phyloP scores from a whole-genome alignment of 2,329 filamentous ascomycete species.

The Mollisia scopiformis region DNA sequence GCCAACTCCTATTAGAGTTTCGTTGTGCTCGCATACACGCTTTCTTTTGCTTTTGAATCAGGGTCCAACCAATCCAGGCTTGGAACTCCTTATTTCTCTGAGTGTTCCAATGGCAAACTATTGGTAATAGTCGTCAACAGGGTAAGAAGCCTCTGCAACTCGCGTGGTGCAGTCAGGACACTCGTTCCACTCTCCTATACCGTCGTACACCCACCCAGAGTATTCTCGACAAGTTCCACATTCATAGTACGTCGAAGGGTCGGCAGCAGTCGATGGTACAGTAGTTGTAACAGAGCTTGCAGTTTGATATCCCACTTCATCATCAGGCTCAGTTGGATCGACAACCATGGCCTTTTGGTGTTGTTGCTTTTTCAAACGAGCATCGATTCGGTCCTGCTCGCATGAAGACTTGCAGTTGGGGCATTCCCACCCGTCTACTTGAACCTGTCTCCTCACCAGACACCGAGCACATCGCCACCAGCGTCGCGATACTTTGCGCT shows the following conservation, averaged over 20 bases:
- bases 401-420: conserved; percentile 27
- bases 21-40: not conserved
- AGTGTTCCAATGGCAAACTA: not conserved
- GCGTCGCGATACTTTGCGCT: conserved; percentile 20
- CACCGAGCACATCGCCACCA: conserved; percentile 36
- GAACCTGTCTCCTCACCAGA: conserved; percentile 23
- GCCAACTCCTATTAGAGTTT: not conserved
- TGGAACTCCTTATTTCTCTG: not conserved
- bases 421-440: conserved; percentile 26
- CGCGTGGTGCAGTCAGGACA: not conserved
- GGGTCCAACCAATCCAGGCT: not conserved
- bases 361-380: not conserved
- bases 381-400: conserved; percentile 21
- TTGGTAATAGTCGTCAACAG: not conserved
- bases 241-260: not conserved
- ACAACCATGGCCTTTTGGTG: not conserved
- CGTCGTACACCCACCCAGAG: conserved; percentile 1
- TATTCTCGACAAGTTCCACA: not conserved
- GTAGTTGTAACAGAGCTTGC: not conserved
- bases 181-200: conserved; percentile 3
- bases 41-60: not conserved
- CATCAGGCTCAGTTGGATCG: not conserved
- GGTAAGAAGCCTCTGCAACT: not conserved
- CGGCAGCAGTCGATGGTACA: not conserved
- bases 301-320: not conserved